phyloP scores from a whole-genome alignment of 306 rosid genomes.

The Cajanus cajan region DNA sequence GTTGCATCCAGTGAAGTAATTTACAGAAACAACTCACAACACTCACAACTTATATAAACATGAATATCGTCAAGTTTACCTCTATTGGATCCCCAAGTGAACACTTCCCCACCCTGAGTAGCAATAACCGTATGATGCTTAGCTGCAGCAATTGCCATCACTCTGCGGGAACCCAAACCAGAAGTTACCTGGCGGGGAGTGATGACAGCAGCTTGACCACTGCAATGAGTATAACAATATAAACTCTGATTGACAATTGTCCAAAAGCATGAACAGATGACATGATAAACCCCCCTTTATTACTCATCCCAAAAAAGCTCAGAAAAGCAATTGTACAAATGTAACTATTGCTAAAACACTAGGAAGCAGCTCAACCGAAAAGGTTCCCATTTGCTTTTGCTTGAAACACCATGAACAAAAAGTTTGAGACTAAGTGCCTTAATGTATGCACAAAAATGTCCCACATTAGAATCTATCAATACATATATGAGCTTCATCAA shows the following conservation, averaged over 20 bases:
- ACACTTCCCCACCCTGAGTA: slow-evolving; percentile 92
- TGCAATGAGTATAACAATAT: slow-evolving; percentile 50
- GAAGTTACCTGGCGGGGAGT: slow-evolving; percentile 90
- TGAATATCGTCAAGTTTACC: slow-evolving; percentile 53
- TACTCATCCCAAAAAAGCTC: background rate
- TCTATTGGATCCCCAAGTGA: slow-evolving; percentile 99
- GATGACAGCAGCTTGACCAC: slow-evolving; percentile 99
- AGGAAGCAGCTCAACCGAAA: background rate
- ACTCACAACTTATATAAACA: slow-evolving; percentile 1
- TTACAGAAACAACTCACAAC: background rate
- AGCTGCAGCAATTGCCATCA: slow-evolving; percentile 90
- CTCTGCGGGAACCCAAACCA: slow-evolving; percentile 85
- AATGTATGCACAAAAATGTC: background rate
- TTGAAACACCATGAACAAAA: background rate
- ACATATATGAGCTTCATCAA: background rate
- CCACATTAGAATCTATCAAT: background rate
- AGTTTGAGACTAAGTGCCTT: background rate
- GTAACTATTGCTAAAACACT: background rate
- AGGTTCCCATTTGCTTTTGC: slow-evolving; percentile 9
- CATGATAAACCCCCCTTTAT: background rate
- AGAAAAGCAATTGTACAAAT: background rate
- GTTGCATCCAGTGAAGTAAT: slow-evolving; percentile 8
- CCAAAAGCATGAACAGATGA: slow-evolving; percentile 9
- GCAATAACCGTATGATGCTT: slow-evolving; percentile 95
- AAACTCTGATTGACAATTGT: slow-evolving; percentile 30